These are phyloP conservation scores for Phaseolus coccineus DNA, from an alignment of 331 rosid species.

Conservation along the genomic window DNA sequence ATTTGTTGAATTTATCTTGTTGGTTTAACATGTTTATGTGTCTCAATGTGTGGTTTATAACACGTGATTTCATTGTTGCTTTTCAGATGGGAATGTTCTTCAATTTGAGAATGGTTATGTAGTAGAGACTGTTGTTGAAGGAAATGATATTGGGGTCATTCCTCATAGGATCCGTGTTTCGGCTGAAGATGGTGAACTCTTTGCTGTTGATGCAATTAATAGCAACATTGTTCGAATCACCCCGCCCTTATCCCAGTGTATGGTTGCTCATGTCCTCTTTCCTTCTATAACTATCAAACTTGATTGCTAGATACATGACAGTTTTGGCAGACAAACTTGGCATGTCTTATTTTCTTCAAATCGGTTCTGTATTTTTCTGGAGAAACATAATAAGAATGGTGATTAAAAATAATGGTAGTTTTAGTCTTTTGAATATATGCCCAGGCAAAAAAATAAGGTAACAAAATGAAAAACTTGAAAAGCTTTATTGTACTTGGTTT, in stretches of 20 bases:
- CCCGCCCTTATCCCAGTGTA: conserved; percentile 90
- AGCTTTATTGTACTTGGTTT: no score
- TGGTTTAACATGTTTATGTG: conserved; percentile 17
- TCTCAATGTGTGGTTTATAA: background rate
- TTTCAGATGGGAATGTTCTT: conserved; percentile 83
- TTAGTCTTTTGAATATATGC: background rate
- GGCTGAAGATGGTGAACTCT: conserved; percentile 89
- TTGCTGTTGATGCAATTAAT: conserved; percentile 80
- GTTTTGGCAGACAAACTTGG: background rate
- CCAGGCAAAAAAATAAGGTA: no score
- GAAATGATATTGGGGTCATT: conserved; percentile 82
- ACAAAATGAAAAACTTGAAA: no score
- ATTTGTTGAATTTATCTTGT: background rate
- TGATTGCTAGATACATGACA: conserved; percentile 23
- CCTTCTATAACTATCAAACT: conserved; percentile 20
- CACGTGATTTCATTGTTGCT: background rate
- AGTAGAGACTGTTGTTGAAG: conserved; percentile 92
- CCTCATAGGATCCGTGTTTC: conserved; percentile 85
- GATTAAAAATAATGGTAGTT: background rate
- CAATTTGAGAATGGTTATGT: conserved; percentile 94
- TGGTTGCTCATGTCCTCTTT: conserved; percentile 32
- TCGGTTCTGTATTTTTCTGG: conserved; percentile 3
- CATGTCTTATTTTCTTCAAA: background rate
- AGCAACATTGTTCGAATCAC: conserved; percentile 89
- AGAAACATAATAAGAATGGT: background rate